phyloP scores from a whole-genome alignment of 176 grass and related monocot species.

The Aegilops sharonensis region DNA sequence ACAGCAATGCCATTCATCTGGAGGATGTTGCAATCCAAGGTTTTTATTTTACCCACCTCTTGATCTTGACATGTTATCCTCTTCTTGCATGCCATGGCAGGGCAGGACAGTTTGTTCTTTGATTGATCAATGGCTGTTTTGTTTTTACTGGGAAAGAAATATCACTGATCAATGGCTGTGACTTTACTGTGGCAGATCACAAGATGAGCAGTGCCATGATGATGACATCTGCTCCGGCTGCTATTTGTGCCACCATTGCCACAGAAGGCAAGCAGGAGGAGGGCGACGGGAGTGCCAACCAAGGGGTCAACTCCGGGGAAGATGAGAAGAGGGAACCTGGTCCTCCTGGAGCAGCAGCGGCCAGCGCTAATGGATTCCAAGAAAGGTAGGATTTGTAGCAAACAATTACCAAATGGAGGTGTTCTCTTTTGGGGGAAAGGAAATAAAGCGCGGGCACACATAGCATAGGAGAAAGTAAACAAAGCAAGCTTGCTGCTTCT shows the following conservation, averaged over 20 bases:
- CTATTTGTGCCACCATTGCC: not conserved
- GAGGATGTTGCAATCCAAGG: constrained; percentile 51
- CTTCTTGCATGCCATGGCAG: not conserved
- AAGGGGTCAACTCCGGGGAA: constrained; percentile 47
- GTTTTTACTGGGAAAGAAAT: too few relatives aligned
- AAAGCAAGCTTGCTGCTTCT: constrained; percentile 6
- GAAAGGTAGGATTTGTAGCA: constrained; percentile 62
- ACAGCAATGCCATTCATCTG: constrained; percentile 1
- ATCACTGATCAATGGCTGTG: too few relatives aligned
- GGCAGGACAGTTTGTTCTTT: too few relatives aligned
- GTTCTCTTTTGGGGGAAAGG: constrained; percentile 44
- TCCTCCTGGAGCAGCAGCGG: constrained; percentile 18
- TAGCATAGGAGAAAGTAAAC: not conserved
- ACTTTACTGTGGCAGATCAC: constrained; percentile 32
- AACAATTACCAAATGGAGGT: constrained; percentile 23
- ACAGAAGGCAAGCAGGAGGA: constrained; percentile 25
- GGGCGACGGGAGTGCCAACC: constrained; percentile 26
- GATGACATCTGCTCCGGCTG: not conserved
- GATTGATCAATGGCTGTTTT: too few relatives aligned
- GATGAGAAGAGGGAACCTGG: constrained; percentile 45
- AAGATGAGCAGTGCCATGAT: constrained; percentile 33
- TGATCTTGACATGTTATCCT: not conserved
- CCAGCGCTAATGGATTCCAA: constrained; percentile 52
- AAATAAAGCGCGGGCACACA: not conserved
- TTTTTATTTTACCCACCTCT: not conserved